These are phyloP conservation scores for Wickerhamiella siamensis DNA, from an alignment of 805 yeast species.

Conservation along the genomic window DNA sequence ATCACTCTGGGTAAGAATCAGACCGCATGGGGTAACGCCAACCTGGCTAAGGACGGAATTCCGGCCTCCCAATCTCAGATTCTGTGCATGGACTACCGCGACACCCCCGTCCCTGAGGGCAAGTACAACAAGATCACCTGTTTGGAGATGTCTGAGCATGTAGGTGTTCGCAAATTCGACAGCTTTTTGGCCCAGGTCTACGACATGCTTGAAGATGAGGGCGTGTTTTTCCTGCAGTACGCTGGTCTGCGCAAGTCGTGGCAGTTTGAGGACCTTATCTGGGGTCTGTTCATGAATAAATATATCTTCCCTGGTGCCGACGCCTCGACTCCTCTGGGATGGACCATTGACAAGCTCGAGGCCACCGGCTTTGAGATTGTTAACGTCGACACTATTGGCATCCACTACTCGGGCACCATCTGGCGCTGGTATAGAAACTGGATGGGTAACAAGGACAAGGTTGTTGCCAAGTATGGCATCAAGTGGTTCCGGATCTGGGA, in stretches of 20 bases:
- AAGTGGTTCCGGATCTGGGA: constrained; percentile 94
- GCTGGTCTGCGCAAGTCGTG: constrained; percentile 84
- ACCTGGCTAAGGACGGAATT: constrained; percentile 56
- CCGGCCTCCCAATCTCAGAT: constrained; percentile 55
- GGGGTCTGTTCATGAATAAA: constrained; percentile 95
- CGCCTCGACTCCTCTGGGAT: constrained; percentile 86
- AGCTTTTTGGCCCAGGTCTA: constrained; percentile 66
- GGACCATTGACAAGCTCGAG: constrained; percentile 63
- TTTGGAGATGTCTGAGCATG: constrained; percentile 93
- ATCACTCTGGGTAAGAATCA: constrained; percentile 81
- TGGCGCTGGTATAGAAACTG: constrained; percentile 95
- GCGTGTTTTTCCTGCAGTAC: constrained; percentile 71
- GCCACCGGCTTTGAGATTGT: constrained; percentile 77
- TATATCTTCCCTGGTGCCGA: constrained; percentile 96
- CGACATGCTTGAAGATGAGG: constrained; percentile 84
- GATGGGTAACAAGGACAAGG: constrained; percentile 68
- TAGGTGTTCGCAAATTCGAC: constrained; percentile 73
- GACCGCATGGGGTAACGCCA: constrained; percentile 74
- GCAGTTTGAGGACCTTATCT: constrained; percentile 87
- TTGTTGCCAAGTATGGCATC: constrained; percentile 63
- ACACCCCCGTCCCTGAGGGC: constrained; percentile 59
- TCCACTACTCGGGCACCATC: constrained; percentile 78
- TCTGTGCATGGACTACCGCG: constrained; percentile 79
- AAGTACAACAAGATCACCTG: constrained; percentile 77
- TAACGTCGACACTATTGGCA: constrained; percentile 77